Evolutionary conservation across 768 basidiomycete genomes (phyloP).

Genomic region (Boletus barrowsii): DNA sequence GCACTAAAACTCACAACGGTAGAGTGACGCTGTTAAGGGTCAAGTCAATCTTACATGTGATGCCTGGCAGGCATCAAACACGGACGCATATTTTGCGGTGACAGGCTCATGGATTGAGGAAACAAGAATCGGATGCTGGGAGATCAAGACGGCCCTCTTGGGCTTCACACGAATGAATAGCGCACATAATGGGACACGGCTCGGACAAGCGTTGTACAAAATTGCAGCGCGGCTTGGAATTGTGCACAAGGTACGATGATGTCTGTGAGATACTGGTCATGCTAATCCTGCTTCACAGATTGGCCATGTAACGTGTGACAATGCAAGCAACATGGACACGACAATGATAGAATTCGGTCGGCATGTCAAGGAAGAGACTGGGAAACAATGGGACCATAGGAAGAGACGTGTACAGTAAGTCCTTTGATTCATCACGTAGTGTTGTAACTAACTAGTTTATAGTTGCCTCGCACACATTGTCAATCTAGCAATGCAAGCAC

Average conservation of each 20-base stretch:
- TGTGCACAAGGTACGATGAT: conserved; percentile 23
- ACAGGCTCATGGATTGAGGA: not conserved
- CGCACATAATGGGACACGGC: conserved; percentile 33
- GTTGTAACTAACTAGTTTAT: too few relatives aligned
- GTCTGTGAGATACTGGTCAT: not conserved
- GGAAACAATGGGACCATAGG: too few relatives aligned
- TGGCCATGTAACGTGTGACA: not conserved
- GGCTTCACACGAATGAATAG: conserved; percentile 39
- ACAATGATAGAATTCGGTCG: too few relatives aligned
- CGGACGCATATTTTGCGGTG: not conserved
- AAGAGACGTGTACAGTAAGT: too few relatives aligned
- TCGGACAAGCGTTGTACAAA: conserved; percentile 39
- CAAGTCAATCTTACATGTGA: too few relatives aligned
- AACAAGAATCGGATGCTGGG: not conserved
- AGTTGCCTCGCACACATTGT: too few relatives aligned
- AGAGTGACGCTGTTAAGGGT: too few relatives aligned
- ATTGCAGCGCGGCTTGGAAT: conserved; percentile 28
- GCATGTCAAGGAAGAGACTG: too few relatives aligned
- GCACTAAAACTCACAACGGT: too few relatives aligned
- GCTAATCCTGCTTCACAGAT: not conserved
- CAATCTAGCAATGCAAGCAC: too few relatives aligned
- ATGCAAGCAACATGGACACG: too few relatives aligned
- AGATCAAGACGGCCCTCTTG: conserved; percentile 23
- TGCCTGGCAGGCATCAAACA: conserved; percentile 6
- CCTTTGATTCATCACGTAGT: too few relatives aligned